Percentiles rank a stretch among this genome's conserved stretches.
phyloP scores from a whole-genome alignment of 495 filamentous ascomycete species.

The Pyronema omphalodes region DNA sequence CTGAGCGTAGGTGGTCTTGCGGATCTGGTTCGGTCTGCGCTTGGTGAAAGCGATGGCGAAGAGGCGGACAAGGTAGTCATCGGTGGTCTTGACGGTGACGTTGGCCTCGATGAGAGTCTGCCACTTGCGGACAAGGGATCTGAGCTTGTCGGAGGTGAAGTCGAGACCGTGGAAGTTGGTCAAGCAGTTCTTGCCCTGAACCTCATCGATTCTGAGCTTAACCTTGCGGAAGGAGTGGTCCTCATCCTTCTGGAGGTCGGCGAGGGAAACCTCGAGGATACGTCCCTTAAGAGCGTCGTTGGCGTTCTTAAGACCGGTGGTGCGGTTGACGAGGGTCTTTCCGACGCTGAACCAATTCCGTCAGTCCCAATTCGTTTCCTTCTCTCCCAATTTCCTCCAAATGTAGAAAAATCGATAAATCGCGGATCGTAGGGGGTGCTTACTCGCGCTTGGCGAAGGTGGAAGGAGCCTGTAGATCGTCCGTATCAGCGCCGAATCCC shows the following conservation, averaged over 20 bases:
- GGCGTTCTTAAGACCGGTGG: constrained; percentile 98
- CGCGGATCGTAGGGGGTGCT: constrained; percentile 27
- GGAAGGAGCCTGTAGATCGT: constrained; percentile 54
- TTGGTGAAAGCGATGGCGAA: constrained; percentile 99
- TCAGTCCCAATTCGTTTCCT: background rate
- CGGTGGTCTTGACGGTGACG: constrained; percentile 96
- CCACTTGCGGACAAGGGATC: constrained; percentile 98
- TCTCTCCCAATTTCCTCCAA: background rate
- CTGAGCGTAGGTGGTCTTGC: constrained; percentile 97
- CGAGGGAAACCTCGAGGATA: constrained; percentile 96
- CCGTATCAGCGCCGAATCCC: constrained; percentile 10
- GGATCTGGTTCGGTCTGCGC: constrained; percentile 95
- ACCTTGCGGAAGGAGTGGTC: constrained; percentile 98
- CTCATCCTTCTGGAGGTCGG: constrained; percentile 98
- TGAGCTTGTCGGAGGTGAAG: constrained; percentile 99
- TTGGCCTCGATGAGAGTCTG: constrained; percentile 98
- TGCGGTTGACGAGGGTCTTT: constrained; percentile 97
- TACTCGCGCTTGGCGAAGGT: constrained; percentile 96
- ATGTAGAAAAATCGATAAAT: constrained; percentile 1
- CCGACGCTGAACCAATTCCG: constrained; percentile 48
- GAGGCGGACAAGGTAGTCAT: constrained; percentile 94
- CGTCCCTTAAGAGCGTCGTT: constrained; percentile 97
- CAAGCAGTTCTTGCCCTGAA: constrained; percentile 99
- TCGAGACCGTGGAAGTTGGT: constrained; percentile 99
- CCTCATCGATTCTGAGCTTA: constrained; percentile 94